Conservation (phyloP, 169 alveolate species). For the Plasmodium reichenowi region DNA sequence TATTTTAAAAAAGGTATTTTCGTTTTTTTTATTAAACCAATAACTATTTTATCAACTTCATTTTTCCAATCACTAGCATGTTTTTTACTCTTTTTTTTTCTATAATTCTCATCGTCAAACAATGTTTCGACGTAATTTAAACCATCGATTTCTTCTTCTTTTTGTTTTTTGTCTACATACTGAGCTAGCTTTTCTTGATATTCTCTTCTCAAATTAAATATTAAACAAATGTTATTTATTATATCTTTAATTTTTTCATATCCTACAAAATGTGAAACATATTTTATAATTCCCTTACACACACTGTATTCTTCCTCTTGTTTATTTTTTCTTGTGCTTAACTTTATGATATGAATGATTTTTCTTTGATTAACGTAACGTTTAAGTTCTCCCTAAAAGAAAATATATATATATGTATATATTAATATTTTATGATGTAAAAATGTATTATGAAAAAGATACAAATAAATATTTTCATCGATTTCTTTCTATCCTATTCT, state of each 20-base stretch:
- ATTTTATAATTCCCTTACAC: slow-evolving; percentile 15
- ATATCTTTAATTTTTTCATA: slow-evolving; percentile 1
- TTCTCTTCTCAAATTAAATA: slow-evolving; percentile 18
- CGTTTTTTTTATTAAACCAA: slow-evolving; percentile 6
- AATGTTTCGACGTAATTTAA: neutral
- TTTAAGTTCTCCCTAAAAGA: slow-evolving; percentile 12
- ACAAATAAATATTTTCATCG: too few species aligned
- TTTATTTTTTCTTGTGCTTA: neutral
- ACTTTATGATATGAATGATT: slow-evolving; percentile 2
- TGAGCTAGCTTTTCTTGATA: slow-evolving; percentile 1
- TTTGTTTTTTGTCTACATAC: slow-evolving; percentile 26
- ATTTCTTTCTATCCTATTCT: too few species aligned
- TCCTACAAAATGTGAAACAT: neutral
- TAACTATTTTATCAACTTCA: slow-evolving; percentile 1
- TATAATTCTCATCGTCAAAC: neutral
- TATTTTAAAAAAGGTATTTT: slow-evolving; percentile 33
- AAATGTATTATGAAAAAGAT: too few species aligned
- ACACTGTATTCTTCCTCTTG: slow-evolving; percentile 8
- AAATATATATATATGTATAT: neutral
- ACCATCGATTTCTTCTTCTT: slow-evolving; percentile 21
- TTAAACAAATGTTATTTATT: slow-evolving; percentile 10
- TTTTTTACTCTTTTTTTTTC: neutral
- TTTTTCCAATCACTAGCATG: neutral
- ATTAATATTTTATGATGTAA: neutral
- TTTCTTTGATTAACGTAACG: neutral